Base-by-base conservation (phyloP, 2,329 filamentous ascomycete species). In the Colletotrichum sp. region DNA sequence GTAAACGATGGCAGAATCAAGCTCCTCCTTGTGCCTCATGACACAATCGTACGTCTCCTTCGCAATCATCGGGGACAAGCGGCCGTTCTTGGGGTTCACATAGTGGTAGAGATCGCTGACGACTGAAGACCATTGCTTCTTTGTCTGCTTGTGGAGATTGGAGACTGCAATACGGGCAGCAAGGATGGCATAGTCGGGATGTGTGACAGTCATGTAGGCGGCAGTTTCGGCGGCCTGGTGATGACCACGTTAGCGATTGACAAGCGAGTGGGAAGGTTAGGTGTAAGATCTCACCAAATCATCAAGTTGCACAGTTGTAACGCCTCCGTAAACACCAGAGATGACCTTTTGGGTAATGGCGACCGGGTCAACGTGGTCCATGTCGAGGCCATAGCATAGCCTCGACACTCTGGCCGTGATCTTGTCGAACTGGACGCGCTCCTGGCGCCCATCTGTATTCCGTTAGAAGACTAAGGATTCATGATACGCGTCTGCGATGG, bases 391-490 rank as follows among this genome's bases (percentile, higher is more conserved):
- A 86, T 99, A 99, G 92, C 97, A 99, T 84, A 99, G 91, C 83
- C 97, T 93, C 63, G 97, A 99, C 80, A 99, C 97, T 87, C 97
- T 96, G 82, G 97, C 97, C 83, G 97, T 99, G 92, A 99, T 99
- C 90, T 99, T 99, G 91, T 99, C 97, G 90, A 99, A 99, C 87
- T 99, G 97, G 79, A 99, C 97, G 87, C 97, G 97, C 92, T 99
- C 97, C 90, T 99, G 98, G 90, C 97, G 97, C 88, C 96, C 96
- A 92, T 99, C 97, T 99, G 72, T 34, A 7, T 18, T 34, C 16
- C 12, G 18, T 77, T 32, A 78, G 67, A 8, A 16, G 18, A 12
- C 13, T 6, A 13, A 8, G 16, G 10, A 34, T 36, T 32, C 13
- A 13, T 3, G 16, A 10, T 15, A 65, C 55, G 68, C 48, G 67